phyloP scores from a whole-genome alignment of 2,329 filamentous ascomycete species.

The Colletotrichum somersetense region DNA sequence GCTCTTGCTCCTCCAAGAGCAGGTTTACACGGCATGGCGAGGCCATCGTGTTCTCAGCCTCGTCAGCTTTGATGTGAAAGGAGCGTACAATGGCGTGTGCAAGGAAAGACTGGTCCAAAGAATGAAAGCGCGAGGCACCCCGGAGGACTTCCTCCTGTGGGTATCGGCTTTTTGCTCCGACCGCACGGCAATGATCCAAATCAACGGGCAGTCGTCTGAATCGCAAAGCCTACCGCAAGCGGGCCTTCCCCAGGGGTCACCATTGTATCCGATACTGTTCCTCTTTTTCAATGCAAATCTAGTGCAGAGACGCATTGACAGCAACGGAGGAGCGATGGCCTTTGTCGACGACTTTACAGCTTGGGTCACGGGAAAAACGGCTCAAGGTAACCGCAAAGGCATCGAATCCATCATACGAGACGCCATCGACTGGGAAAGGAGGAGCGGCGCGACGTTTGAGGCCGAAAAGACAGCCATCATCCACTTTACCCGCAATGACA shows the following conservation, averaged over 20 bases:
- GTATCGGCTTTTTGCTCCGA: background rate
- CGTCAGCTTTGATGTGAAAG: background rate
- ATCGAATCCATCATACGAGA: no score
- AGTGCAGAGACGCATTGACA: background rate
- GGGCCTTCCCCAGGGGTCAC: background rate
- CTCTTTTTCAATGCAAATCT: background rate
- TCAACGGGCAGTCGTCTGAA: background rate
- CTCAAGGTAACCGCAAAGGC: no score
- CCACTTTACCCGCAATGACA: background rate
- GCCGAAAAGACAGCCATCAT: background rate
- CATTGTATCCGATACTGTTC: background rate
- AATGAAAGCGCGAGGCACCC: background rate
- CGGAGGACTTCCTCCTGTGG: background rate
- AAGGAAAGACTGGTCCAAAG: background rate
- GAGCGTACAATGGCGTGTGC: background rate
- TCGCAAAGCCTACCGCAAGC: no score
- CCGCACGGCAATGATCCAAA: background rate
- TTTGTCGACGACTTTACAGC: no score
- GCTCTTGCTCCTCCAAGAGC: slow-evolving; percentile 9
- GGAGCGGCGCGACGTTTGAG: background rate
- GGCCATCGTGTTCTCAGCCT: background rate
- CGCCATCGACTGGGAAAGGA: background rate
- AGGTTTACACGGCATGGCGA: background rate
- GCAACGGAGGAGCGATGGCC: background rate
- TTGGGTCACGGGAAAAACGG: no score